Percentiles rank a stretch among this genome's conserved stretches.
phyloP scores from a whole-genome alignment of 345 rosid genomes.

The Toxicodendron radicans region DNA sequence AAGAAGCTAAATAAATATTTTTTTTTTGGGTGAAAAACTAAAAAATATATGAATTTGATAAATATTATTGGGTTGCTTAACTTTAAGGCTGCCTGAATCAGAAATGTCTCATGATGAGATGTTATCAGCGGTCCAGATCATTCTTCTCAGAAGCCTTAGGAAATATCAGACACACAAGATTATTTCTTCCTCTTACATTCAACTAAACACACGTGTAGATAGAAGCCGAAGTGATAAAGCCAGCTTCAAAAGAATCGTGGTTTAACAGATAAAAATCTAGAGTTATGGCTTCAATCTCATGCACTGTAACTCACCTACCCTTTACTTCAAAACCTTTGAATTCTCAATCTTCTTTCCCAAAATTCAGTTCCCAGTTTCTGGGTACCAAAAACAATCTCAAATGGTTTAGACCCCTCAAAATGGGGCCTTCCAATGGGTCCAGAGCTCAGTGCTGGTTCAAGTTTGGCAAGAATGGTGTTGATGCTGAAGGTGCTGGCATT shows the following conservation, averaged over 20 bases:
- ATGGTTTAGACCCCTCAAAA: conserved; percentile 34
- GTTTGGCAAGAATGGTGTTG: conserved; percentile 90
- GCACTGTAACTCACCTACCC: conserved; percentile 30
- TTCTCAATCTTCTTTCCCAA: conserved; percentile 32
- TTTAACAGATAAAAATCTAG: neutral
- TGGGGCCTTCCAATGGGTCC: conserved; percentile 76
- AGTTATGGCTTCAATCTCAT: conserved; percentile 51
- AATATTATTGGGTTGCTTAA: too few relatives aligned
- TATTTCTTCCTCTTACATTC: neutral
- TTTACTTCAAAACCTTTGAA: conserved; percentile 36
- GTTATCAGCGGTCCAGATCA: conserved; percentile 1
- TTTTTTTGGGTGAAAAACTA: too few relatives aligned
- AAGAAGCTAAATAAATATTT: too few relatives aligned
- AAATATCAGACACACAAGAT: neutral
- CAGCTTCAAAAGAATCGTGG: neutral
- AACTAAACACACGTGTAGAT: conserved; percentile 14
- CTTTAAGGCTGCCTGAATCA: too few relatives aligned
- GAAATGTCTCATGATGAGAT: too few relatives aligned
- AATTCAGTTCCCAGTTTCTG: conserved; percentile 52
- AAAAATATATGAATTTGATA: too few relatives aligned
- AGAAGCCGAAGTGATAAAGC: conserved; percentile 4
- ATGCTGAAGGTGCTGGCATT: conserved; percentile 93
- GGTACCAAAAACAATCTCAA: conserved; percentile 36
- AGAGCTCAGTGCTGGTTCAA: conserved; percentile 78
- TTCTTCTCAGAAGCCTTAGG: neutral